Conservation (phyloP, 2,329 filamentous ascomycete species). For the Aspergillus brunneoviolaceus region DNA sequence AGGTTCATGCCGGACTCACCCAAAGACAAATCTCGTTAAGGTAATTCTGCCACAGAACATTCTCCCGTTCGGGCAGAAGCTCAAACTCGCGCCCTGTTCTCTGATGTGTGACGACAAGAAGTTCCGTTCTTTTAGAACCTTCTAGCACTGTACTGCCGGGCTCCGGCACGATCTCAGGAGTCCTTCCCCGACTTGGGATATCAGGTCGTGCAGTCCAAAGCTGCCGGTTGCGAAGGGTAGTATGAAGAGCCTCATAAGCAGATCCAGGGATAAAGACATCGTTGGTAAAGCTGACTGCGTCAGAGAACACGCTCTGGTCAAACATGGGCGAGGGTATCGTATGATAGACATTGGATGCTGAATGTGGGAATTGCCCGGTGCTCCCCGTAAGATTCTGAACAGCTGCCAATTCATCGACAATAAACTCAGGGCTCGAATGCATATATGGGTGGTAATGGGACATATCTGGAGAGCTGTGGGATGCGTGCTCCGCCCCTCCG, state of each 20-base stretch:
- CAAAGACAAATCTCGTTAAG: conserved; percentile 32
- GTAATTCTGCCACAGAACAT: conserved; percentile 34
- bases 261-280: conserved; percentile 52
- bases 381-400: conserved; percentile 16
- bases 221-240: conserved; percentile 47
- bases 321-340: conserved; percentile 25
- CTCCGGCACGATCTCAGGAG: conserved; percentile 20
- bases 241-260: conserved; percentile 49
- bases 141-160: neutral
- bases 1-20: conserved; percentile 15
- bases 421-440: conserved; percentile 25
- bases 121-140: too few relatives aligned
- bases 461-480: neutral
- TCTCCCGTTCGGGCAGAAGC: conserved; percentile 31
- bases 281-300: conserved; percentile 41
- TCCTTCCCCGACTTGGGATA: conserved; percentile 34
- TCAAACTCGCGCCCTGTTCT: conserved; percentile 24
- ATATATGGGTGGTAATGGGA: conserved; percentile 20
- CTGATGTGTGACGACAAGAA: conserved; percentile 1
- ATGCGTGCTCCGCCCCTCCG: neutral
- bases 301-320: conserved; percentile 26
- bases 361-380: conserved; percentile 6
- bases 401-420: conserved; percentile 22
- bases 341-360: conserved; percentile 17
- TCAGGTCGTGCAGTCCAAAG: conserved; percentile 47